Evolutionary conservation across 768 basidiomycete genomes (phyloP).

Genomic region (Auricularia heimuer): DNA sequence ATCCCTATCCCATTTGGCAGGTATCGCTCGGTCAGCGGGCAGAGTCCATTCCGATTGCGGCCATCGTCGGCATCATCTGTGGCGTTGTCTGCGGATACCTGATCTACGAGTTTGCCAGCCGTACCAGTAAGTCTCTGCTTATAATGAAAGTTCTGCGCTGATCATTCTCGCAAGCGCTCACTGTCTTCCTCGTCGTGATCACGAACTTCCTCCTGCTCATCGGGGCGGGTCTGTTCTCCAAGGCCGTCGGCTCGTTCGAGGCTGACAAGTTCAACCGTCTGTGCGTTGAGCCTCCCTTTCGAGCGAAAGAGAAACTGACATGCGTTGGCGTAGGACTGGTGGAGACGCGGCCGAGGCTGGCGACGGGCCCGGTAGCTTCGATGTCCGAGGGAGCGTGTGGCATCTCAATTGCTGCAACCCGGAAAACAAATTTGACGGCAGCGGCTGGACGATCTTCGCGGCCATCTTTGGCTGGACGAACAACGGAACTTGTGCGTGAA

Average conservation of each 20-base stretch:
- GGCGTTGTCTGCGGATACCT: conserved; percentile 66
- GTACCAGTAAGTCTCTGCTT: conserved; percentile 42
- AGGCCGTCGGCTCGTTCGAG: conserved; percentile 64
- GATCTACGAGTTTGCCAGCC: conserved; percentile 72
- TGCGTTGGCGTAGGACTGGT: conserved; percentile 41
- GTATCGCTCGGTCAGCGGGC: conserved; percentile 77
- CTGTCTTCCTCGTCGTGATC: conserved; percentile 83
- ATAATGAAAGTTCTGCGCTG: conserved; percentile 6
- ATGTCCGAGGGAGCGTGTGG: conserved; percentile 79
- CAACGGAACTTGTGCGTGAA: conserved; percentile 51
- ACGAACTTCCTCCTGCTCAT: conserved; percentile 89
- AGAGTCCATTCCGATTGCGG: conserved; percentile 79
- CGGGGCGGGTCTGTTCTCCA: conserved; percentile 87
- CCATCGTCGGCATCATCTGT: conserved; percentile 73
- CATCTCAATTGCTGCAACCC: conserved; percentile 76
- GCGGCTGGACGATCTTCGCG: conserved; percentile 75
- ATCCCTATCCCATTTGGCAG: conserved; percentile 57
- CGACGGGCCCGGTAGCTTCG: conserved; percentile 76
- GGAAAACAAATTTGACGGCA: conserved; percentile 35
- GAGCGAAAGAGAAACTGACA: not conserved
- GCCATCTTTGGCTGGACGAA: conserved; percentile 87
- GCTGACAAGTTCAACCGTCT: conserved; percentile 52
- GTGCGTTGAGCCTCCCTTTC: conserved; percentile 12
- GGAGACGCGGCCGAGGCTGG: conserved; percentile 55
- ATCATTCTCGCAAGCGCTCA: conserved; percentile 42